A percentile compares a stretch with the other conserved stretches of the same genome.
Evolutionary conservation across 108 stramenopile genomes (phyloP).

Genomic region (Nitzschia palea): DNA sequence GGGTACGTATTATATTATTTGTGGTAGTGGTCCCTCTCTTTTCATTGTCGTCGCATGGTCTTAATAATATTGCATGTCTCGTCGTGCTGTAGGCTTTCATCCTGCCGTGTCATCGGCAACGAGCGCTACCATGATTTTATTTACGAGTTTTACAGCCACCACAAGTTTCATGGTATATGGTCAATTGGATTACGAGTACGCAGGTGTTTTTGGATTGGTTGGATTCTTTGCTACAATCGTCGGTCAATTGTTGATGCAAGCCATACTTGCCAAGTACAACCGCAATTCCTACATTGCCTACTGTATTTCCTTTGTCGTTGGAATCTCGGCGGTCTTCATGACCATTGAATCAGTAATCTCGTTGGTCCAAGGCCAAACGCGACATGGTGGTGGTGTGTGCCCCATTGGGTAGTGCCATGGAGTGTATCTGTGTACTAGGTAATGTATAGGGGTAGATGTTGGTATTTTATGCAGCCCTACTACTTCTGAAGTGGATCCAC

Average conservation of each 20-base stretch:
- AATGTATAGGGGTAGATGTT: too few species aligned
- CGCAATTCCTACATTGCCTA: constrained; percentile 90
- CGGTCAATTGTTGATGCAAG: constrained; percentile 74
- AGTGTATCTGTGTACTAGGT: too few species aligned
- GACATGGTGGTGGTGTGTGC: too few species aligned
- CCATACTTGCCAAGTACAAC: constrained; percentile 58
- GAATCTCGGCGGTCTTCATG: constrained; percentile 79
- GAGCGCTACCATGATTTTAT: constrained; percentile 89
- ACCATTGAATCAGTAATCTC: constrained; percentile 78
- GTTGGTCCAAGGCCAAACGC: too few species aligned
- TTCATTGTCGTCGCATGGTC: too few species aligned
- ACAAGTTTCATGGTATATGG: constrained; percentile 86
- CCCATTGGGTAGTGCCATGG: too few species aligned
- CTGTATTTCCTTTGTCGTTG: constrained; percentile 81
- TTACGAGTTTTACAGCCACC: constrained; percentile 88
- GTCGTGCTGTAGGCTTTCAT: constrained; percentile 90
- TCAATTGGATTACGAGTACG: constrained; percentile 76
- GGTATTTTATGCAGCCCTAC: too few species aligned
- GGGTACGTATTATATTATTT: too few species aligned
- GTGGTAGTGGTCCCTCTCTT: too few species aligned
- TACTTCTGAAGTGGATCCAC: too few species aligned
- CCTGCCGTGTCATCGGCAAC: constrained; percentile 52
- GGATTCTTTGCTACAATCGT: constrained; percentile 79
- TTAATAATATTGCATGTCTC: too few species aligned
- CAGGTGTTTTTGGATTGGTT: constrained; percentile 54